Conservation (phyloP, 768 basidiomycete species). For the Lentinula boryana region DNA sequence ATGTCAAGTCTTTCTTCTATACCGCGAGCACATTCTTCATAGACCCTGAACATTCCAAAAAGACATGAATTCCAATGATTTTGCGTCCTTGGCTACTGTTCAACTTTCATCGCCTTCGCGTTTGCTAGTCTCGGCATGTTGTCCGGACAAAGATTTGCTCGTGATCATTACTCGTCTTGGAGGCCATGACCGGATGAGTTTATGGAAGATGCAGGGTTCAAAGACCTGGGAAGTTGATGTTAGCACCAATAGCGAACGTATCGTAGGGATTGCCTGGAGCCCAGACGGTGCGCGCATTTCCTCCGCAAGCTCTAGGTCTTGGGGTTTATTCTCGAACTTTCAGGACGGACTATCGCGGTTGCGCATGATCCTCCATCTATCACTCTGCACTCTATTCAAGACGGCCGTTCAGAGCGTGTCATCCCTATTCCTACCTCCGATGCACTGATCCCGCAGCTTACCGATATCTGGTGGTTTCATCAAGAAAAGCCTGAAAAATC, state of each 20-base stretch:
- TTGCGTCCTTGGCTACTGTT: constrained; percentile 51
- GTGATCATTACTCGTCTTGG: constrained; percentile 62
- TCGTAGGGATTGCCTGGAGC: constrained; percentile 70
- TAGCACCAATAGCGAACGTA: constrained; percentile 39
- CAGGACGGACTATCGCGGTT: constrained; percentile 68
- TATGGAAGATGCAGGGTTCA: constrained; percentile 77
- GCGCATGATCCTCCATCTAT: constrained; percentile 64
- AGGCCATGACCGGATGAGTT: constrained; percentile 60
- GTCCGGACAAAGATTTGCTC: constrained; percentile 81
- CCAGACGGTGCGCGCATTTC: constrained; percentile 57
- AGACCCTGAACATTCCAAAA: background rate
- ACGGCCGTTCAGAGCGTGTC: constrained; percentile 53
- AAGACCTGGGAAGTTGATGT: constrained; percentile 82
- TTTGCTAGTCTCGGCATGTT: constrained; percentile 60
- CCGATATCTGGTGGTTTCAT: constrained; percentile 71
- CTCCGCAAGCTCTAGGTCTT: background rate
- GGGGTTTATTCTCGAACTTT: constrained; percentile 1
- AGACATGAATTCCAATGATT: constrained; percentile 39
- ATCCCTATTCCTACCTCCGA: constrained; percentile 29
- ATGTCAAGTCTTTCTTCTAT: background rate
- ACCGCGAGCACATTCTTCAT: background rate
- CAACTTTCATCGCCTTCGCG: constrained; percentile 53
- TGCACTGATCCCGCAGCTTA: constrained; percentile 23
- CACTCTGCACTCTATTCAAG: constrained; percentile 72
- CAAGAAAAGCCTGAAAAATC: constrained; percentile 35